Conservation (phyloP, 495 filamentous ascomycete species). For the Penicillium simplicissimum region DNA sequence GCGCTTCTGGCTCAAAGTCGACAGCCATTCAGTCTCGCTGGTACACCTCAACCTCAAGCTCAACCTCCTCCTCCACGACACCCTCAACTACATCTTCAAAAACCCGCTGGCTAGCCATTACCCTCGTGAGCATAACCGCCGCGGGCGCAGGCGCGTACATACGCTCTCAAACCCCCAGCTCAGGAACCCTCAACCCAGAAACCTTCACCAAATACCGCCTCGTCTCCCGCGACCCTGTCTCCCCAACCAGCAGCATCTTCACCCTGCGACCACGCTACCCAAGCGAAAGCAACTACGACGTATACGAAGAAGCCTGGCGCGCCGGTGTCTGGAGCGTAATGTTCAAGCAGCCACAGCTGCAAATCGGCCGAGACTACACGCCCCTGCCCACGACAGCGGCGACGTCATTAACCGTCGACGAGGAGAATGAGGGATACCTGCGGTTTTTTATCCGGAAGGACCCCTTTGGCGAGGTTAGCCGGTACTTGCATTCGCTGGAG, state of each 20-base stretch:
- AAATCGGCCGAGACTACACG: constrained; percentile 87
- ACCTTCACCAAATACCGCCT: constrained; percentile 69
- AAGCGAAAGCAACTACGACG: constrained; percentile 39
- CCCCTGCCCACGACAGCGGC: constrained; percentile 62
- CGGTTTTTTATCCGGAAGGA: constrained; percentile 58
- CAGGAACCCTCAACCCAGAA: constrained; percentile 50
- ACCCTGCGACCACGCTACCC: constrained; percentile 56
- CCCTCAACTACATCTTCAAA: constrained; percentile 20
- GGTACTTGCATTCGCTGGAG: constrained; percentile 64
- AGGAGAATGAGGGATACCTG: constrained; percentile 42
- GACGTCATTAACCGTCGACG: constrained; percentile 28
- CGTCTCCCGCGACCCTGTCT: constrained; percentile 64
- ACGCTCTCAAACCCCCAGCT: constrained; percentile 29
- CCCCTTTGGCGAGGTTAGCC: constrained; percentile 62
- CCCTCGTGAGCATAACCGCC: constrained; percentile 36
- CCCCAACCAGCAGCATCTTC: constrained; percentile 73
- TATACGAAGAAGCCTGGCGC: constrained; percentile 54
- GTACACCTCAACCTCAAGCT: constrained; percentile 21
- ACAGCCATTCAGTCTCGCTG: constrained; percentile 18
- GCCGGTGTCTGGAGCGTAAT: constrained; percentile 81
- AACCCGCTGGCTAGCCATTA: constrained; percentile 40
- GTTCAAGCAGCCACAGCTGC: constrained; percentile 89
- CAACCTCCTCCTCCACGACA: not conserved
- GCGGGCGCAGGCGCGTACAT: constrained; percentile 41
- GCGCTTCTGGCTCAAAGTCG: constrained; percentile 7